These are phyloP conservation scores for Naganishia albida DNA, from an alignment of 1,284 basidiomycete genomes.

Conservation along the genomic window DNA sequence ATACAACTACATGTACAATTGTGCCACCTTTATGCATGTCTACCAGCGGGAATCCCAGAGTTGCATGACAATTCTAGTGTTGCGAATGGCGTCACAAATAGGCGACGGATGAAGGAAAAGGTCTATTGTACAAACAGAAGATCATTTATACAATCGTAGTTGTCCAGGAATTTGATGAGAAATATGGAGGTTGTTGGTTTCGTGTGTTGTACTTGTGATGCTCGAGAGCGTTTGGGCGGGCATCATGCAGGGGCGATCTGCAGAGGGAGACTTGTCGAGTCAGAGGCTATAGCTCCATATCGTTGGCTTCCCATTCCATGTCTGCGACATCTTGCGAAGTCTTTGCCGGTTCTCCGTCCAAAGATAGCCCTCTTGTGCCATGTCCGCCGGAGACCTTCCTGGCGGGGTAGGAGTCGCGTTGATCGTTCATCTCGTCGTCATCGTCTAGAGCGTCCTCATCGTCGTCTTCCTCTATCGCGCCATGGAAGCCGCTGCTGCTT, in stretches of 20 bases:
- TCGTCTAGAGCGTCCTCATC: slow-evolving; percentile 27
- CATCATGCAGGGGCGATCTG: too few relatives aligned
- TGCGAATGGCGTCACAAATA: neutral
- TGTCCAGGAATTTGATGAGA: neutral
- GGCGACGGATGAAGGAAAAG: neutral
- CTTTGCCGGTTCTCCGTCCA: slow-evolving; percentile 11
- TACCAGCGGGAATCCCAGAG: neutral
- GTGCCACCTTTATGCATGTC: neutral
- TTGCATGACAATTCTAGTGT: neutral
- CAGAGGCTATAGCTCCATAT: slow-evolving; percentile 33
- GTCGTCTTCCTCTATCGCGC: slow-evolving; percentile 33
- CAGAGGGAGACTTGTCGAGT: neutral
- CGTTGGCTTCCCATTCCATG: slow-evolving; percentile 33
- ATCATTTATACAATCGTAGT: neutral
- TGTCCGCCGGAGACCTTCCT: neutral
- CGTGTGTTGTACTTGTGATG: too few relatives aligned
- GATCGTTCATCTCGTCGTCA: slow-evolving; percentile 23
- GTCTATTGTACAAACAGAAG: neutral
- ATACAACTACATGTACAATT: slow-evolving; percentile 1
- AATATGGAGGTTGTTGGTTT: neutral
- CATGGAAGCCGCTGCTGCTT: slow-evolving; percentile 26
- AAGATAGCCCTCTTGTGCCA: neutral
- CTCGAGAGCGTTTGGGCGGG: too few relatives aligned
- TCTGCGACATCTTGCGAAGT: slow-evolving; percentile 20
- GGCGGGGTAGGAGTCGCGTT: neutral